These are phyloP conservation scores for Saturnispora kantuleensis DNA, from an alignment of 805 yeast genomes.

Conservation along the genomic window DNA sequence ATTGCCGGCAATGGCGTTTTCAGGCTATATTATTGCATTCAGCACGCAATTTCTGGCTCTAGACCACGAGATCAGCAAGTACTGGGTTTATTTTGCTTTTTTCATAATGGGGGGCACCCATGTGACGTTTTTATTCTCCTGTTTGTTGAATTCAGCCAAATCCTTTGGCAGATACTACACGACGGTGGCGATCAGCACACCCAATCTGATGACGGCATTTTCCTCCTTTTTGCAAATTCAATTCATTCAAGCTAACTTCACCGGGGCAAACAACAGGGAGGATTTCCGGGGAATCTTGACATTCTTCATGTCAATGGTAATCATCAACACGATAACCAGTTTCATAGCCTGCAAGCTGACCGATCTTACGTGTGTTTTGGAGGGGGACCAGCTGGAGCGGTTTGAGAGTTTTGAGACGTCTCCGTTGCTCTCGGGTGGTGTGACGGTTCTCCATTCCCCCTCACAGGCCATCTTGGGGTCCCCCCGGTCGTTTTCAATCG, in stretches of 20 bases:
- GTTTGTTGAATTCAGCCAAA: conserved; percentile 71
- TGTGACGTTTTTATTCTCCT: conserved; percentile 56
- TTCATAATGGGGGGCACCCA: conserved; percentile 61
- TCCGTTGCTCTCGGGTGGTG: conserved; percentile 27
- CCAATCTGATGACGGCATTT: conserved; percentile 37
- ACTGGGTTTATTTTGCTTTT: conserved; percentile 39
- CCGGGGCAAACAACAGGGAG: conserved; percentile 7
- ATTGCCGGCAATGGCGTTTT: conserved; percentile 49
- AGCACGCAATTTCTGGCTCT: conserved; percentile 34
- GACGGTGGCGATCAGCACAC: conserved; percentile 76
- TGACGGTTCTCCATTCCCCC: conserved; percentile 22
- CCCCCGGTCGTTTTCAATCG: conserved; percentile 24
- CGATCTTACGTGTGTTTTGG: conserved; percentile 19
- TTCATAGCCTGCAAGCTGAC: conserved; percentile 24
- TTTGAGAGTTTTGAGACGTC: conserved; percentile 26
- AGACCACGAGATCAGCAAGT: conserved; percentile 23
- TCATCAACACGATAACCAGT: conserved; percentile 15
- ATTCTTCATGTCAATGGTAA: conserved; percentile 17
- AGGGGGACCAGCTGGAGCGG: conserved; percentile 19
- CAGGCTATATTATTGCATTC: conserved; percentile 61
- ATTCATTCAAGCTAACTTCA: conserved; percentile 16
- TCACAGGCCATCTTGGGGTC: conserved; percentile 19
- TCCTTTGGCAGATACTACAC: conserved; percentile 56
- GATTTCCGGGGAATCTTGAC: conserved; percentile 17
- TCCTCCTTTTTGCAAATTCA: conserved; percentile 25